Percentiles rank a stretch among this genome's conserved stretches.
Evolutionary conservation across 192 early-diverging fungal species (phyloP).

Genomic region (Entophlyctis luteolus): DNA sequence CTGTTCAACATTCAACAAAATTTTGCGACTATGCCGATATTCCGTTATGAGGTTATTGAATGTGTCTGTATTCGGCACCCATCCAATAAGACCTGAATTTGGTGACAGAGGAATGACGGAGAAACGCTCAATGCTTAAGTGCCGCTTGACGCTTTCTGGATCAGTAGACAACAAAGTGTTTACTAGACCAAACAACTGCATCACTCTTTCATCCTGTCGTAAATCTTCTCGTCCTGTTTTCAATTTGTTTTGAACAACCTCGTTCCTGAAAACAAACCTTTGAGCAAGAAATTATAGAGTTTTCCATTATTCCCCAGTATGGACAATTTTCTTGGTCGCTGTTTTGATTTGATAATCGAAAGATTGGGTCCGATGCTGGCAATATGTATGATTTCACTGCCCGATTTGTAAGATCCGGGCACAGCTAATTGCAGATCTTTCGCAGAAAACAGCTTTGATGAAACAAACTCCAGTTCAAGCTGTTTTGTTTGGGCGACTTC

Average conservation of each 20-base stretch:
- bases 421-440: conserved; percentile 71
- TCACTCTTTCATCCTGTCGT: conserved; percentile 88
- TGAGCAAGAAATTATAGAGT: conserved; percentile 78
- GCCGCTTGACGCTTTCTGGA: conserved; percentile 72
- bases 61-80: conserved; percentile 74
- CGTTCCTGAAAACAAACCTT: conserved; percentile 46
- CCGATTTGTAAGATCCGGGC: conserved; percentile 71
- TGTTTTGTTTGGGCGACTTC: conserved; percentile 61
- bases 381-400: conserved; percentile 70
- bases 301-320: conserved; percentile 75
- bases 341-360: conserved; percentile 72
- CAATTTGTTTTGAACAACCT: background rate
- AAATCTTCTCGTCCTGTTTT: conserved; percentile 70
- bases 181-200: conserved; percentile 87
- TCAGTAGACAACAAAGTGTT: conserved; percentile 72
- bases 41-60: conserved; percentile 69
- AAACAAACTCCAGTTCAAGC: conserved; percentile 70
- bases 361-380: conserved; percentile 62
- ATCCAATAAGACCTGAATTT: conserved; percentile 81
- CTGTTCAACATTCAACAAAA: conserved; percentile 75
- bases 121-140: conserved; percentile 74
- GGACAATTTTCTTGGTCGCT: conserved; percentile 69
- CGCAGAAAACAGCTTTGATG: conserved; percentile 67
- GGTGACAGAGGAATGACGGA: conserved; percentile 81
- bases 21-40: conserved; percentile 69